A percentile compares a stretch with the other conserved stretches of the same genome.
Evolutionary conservation across 768 basidiomycete species (phyloP).

Genomic region (Pulveroboletus sp.): DNA sequence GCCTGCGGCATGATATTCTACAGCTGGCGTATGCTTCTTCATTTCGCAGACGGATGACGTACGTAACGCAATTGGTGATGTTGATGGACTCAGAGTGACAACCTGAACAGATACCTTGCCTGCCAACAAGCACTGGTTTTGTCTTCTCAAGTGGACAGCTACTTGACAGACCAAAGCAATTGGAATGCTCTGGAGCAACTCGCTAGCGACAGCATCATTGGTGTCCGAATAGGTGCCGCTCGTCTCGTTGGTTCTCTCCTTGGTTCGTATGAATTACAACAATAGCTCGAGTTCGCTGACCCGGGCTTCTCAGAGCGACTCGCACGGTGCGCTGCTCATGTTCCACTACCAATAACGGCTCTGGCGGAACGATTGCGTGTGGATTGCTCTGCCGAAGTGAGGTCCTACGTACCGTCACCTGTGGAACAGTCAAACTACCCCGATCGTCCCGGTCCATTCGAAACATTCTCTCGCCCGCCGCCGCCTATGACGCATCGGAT

Average conservation of each 20-base stretch:
- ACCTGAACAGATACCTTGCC: slow-evolving; percentile 59
- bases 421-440: slow-evolving; percentile 12
- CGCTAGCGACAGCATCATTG: slow-evolving; percentile 65
- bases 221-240: slow-evolving; percentile 85
- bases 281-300: slow-evolving; percentile 6
- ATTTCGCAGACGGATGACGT: slow-evolving; percentile 71
- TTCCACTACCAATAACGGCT: slow-evolving; percentile 35
- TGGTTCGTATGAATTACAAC: slow-evolving; percentile 40
- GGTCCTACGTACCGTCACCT: slow-evolving; percentile 49
- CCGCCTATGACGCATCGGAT: slow-evolving; percentile 22
- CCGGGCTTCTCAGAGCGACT: slow-evolving; percentile 11
- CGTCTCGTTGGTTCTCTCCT: slow-evolving; percentile 56
- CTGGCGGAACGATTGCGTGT: slow-evolving; percentile 46
- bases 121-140: slow-evolving; percentile 60
- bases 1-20: slow-evolving; percentile 40
- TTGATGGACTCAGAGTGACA: slow-evolving; percentile 15
- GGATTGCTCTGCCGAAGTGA: slow-evolving; percentile 60
- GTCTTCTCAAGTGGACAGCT: slow-evolving; percentile 32
- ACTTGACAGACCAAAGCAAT: slow-evolving; percentile 39
- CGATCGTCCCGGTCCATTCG: slow-evolving; percentile 22
- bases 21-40: slow-evolving; percentile 43
- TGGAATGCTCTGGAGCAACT: slow-evolving; percentile 55
- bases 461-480: slow-evolving; percentile 39
- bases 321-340: slow-evolving; percentile 8
- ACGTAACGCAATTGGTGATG: slow-evolving; percentile 28